Evolutionary conservation across 176 grass and related monocot species (phyloP).

Genomic region (bread wheat (Triticum aestivum)): DNA sequence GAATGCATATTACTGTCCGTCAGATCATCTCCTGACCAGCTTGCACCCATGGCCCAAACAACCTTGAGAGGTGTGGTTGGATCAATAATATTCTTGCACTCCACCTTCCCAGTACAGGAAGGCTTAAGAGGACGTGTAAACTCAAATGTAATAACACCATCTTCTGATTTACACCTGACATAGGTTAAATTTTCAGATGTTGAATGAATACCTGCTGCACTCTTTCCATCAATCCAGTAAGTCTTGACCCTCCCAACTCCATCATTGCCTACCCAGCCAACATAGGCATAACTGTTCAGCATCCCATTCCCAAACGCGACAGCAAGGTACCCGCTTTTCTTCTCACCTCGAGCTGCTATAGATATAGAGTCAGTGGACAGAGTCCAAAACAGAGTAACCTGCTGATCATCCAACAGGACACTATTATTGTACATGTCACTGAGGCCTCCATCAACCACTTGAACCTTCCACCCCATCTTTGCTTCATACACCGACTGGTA

Average conservation of each 20-base stretch:
- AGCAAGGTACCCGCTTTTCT: slow-evolving; percentile 81
- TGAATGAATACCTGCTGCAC: slow-evolving; percentile 52
- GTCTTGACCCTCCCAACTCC: slow-evolving; percentile 60
- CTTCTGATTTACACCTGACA: slow-evolving; percentile 65
- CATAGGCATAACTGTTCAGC: slow-evolving; percentile 71
- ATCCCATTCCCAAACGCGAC: slow-evolving; percentile 68
- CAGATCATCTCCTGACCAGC: slow-evolving; percentile 59
- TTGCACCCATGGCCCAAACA: slow-evolving; percentile 89
- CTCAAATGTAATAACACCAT: slow-evolving; percentile 85
- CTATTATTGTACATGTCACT: slow-evolving; percentile 88
- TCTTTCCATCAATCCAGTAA: slow-evolving; percentile 77
- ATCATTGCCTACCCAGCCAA: slow-evolving; percentile 70
- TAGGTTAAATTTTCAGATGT: slow-evolving; percentile 75
- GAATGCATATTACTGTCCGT: slow-evolving; percentile 78
- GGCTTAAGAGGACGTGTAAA: slow-evolving; percentile 74
- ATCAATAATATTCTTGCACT: slow-evolving; percentile 85
- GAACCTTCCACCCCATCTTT: slow-evolving; percentile 97
- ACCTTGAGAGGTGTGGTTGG: slow-evolving; percentile 73
- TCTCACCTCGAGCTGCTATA: slow-evolving; percentile 62
- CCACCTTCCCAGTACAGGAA: slow-evolving; percentile 51
- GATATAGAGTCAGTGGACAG: slow-evolving; percentile 69
- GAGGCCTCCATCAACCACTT: slow-evolving; percentile 85
- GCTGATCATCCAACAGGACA: slow-evolving; percentile 70
- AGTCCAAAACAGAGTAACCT: slow-evolving; percentile 73
- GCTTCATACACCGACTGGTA: slow-evolving; percentile 81